Evolutionary conservation across 768 basidiomycete genomes (phyloP).

Genomic region (Suillus hirtellus): DNA sequence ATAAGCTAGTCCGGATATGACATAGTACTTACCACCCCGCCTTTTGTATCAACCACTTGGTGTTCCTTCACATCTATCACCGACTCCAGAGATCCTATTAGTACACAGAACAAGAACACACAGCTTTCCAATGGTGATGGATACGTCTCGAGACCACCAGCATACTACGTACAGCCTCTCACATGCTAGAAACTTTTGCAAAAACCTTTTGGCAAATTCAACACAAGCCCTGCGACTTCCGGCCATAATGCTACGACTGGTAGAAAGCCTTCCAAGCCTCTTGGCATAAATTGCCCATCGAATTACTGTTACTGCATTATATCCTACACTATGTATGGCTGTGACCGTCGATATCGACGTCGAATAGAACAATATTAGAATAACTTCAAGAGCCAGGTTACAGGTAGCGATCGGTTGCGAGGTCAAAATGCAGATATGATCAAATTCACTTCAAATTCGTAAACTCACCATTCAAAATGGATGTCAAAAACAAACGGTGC

Average conservation of each 20-base stretch:
- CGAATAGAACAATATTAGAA: neutral
- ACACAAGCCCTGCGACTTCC: neutral
- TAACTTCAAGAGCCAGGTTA: neutral
- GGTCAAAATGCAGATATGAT: neutral
- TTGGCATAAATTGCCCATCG: neutral
- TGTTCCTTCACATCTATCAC: neutral
- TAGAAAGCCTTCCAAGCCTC: neutral
- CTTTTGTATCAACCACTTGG: neutral
- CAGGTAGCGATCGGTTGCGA: slow-evolving; percentile 4
- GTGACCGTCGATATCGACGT: neutral
- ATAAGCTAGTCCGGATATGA: neutral
- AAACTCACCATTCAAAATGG: neutral
- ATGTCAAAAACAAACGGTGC: neutral
- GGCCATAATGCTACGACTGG: neutral
- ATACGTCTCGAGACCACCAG: neutral
- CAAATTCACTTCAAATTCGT: slow-evolving; percentile 1
- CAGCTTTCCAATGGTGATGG: neutral
- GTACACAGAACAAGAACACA: neutral
- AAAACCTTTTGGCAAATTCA: slow-evolving; percentile 1
- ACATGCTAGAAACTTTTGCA: neutral
- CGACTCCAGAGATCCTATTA: neutral
- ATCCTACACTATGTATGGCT: neutral
- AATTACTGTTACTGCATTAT: neutral
- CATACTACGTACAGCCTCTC: neutral
- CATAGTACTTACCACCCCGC: neutral